These are phyloP conservation scores for Andrographis paniculata DNA, from an alignment of 305 asterid genomes.

Conservation along the genomic window DNA sequence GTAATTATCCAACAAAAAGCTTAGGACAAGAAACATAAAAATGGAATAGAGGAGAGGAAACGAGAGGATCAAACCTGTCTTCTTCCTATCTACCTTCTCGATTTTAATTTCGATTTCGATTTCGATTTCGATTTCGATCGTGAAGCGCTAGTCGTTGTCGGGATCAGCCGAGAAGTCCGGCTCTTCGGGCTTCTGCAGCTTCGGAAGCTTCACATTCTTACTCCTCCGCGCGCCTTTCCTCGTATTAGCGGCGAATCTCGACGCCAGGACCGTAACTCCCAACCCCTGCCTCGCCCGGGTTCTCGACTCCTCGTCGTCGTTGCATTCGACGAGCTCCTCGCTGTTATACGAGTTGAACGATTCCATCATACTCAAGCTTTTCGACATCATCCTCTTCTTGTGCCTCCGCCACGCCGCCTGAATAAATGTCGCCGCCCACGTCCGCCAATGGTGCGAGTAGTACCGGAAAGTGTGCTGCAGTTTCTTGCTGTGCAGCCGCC, in stretches of 20 bases:
- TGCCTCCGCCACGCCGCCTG: not conserved
- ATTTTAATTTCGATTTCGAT: too few relatives aligned
- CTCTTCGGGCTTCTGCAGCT: conserved; percentile 77
- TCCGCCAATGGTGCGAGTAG: not conserved
- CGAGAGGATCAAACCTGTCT: too few relatives aligned
- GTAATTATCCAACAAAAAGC: not conserved
- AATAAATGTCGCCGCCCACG: not conserved
- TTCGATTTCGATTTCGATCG: too few relatives aligned
- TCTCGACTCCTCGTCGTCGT: conserved; percentile 20
- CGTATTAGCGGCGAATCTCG: conserved; percentile 83
- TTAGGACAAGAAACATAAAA: conserved; percentile 9
- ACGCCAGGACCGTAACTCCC: conserved; percentile 73
- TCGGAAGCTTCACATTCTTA: conserved; percentile 53
- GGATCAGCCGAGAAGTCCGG: conserved; percentile 75
- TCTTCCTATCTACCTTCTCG: too few relatives aligned
- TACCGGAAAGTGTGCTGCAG: not conserved
- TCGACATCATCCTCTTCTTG: not conserved
- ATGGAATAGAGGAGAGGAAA: conserved; percentile 15
- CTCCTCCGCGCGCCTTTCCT: conserved; percentile 82
- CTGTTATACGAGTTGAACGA: conserved; percentile 24
- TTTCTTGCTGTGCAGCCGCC: not conserved
- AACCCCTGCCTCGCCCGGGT: conserved; percentile 33
- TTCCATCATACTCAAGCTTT: not conserved
- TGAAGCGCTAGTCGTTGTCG: conserved; percentile 36
- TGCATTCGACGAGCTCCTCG: conserved; percentile 21